These are phyloP conservation scores for rapeseed (Brassica napus) DNA, from an alignment of 345 rosid species.

Conservation along the genomic window Da-Ae NC_063450.1:51028501-51029000, in stretches of 20 bases:
- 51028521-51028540: slow-evolving; percentile 39
- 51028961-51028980: neutral
- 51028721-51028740: neutral
- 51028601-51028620: slow-evolving; percentile 48
- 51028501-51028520: slow-evolving; percentile 38
- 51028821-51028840: neutral
- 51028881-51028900: neutral
- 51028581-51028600: slow-evolving; percentile 55
- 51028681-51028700: slow-evolving; percentile 55
- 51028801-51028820: neutral
- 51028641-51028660: slow-evolving; percentile 50
- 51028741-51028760: neutral
- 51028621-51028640: slow-evolving; percentile 53
- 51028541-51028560: slow-evolving; percentile 40
- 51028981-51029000: neutral
- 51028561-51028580: slow-evolving; percentile 68
- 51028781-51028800: neutral
- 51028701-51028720: neutral
- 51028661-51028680: slow-evolving; percentile 49
- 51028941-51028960: neutral
- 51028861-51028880: neutral
- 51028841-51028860: no score
- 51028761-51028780: neutral
- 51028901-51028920: neutral
- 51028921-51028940: neutral